Conservation (phyloP, 2,329 filamentous ascomycete species). For the Sporothrix pseudoabietina region DNA sequence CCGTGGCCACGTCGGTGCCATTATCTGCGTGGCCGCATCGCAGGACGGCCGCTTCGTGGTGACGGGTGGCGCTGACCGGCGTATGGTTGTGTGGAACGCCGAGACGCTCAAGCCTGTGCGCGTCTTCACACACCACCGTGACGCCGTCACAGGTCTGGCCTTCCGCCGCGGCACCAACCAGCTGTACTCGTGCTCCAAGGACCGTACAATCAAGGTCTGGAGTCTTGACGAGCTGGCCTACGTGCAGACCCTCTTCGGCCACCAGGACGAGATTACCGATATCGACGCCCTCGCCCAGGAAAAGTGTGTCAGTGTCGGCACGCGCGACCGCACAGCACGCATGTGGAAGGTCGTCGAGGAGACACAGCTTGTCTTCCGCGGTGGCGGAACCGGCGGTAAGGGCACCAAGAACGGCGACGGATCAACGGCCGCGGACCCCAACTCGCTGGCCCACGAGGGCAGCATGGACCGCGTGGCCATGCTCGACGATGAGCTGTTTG, state of each 20-base stretch:
- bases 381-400: slow-evolving; percentile 61
- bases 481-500: slow-evolving; percentile 83
- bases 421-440: slow-evolving; percentile 30
- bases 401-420: slow-evolving; percentile 47
- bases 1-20: slow-evolving; percentile 76
- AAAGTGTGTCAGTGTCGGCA: slow-evolving; percentile 86
- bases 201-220: slow-evolving; percentile 95
- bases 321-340: slow-evolving; percentile 85
- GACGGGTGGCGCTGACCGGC: slow-evolving; percentile 82
- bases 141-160: slow-evolving; percentile 78
- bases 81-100: slow-evolving; percentile 86
- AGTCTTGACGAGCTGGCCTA: slow-evolving; percentile 90
- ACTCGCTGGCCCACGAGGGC: slow-evolving; percentile 62
- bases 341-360: slow-evolving; percentile 97
- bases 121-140: slow-evolving; percentile 89
- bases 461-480: slow-evolving; percentile 91
- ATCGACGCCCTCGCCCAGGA: slow-evolving; percentile 83
- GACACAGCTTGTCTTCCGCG: slow-evolving; percentile 91
- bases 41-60: slow-evolving; percentile 88
- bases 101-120: slow-evolving; percentile 75
- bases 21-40: slow-evolving; percentile 82
- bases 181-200: slow-evolving; percentile 85
- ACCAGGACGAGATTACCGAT: slow-evolving; percentile 87
- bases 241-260: slow-evolving; percentile 92
- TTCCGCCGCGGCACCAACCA: slow-evolving; percentile 90